A percentile compares a stretch with the other conserved stretches of the same genome.
phyloP scores from a whole-genome alignment of 257 asterid genomes.

The Eucommia ulmoides region DNA sequence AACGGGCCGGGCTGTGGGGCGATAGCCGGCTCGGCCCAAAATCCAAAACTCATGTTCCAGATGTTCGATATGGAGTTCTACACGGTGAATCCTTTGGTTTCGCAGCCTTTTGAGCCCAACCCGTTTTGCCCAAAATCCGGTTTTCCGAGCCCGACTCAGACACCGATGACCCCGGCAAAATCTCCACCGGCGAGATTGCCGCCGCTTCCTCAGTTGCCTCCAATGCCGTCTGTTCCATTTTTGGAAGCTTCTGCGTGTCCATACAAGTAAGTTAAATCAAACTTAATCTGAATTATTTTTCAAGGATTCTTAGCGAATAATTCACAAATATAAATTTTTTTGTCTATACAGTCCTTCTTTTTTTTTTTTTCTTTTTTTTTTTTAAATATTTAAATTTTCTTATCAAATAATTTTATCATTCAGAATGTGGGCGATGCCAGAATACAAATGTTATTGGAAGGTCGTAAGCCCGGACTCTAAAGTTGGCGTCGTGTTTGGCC shows the following conservation, averaged over 20 bases:
- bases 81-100: conserved; percentile 59
- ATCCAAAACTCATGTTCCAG: conserved; percentile 33
- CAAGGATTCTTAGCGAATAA: too few relatives aligned
- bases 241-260: conserved; percentile 75
- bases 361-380: too few relatives aligned
- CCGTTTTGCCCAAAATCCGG: conserved; percentile 45
- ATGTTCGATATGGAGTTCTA: conserved; percentile 64
- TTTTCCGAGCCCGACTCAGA: conserved; percentile 13
- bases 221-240: conserved; percentile 32
- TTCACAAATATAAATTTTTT: too few relatives aligned
- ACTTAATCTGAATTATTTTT: too few relatives aligned
- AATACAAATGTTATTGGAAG: conserved; percentile 74
- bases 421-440: conserved; percentile 77
- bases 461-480: conserved; percentile 59
- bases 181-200: conserved; percentile 22
- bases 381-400: background rate
- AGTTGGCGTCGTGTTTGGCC: conserved; percentile 61
- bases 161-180: conserved; percentile 13
- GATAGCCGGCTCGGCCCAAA: conserved; percentile 42
- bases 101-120: conserved; percentile 69
- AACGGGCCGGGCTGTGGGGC: conserved; percentile 43
- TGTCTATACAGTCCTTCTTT: too few relatives aligned
- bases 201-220: conserved; percentile 21
- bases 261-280: conserved; percentile 60
- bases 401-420: background rate